Percentiles rank a stretch among this genome's conserved stretches.
Conservation (phyloP, 805 yeast genomes). For the Starmerella floricola region DNA sequence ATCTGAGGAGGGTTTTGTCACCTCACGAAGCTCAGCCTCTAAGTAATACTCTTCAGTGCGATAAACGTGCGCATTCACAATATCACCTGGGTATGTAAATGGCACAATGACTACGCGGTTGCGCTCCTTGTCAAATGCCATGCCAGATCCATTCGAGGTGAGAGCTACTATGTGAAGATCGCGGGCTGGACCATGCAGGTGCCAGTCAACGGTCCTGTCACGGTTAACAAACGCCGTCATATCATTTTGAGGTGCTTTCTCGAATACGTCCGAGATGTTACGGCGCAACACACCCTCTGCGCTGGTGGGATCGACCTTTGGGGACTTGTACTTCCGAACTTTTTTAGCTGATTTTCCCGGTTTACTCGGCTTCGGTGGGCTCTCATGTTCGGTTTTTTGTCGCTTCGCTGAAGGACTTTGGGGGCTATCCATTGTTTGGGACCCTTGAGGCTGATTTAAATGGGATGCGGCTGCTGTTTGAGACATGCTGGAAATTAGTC, state of each 20-base stretch:
- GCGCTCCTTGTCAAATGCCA: conserved; percentile 43
- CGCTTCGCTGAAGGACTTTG: neutral
- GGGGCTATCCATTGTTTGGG: no score
- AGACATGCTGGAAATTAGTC: neutral
- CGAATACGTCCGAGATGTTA: conserved; percentile 47
- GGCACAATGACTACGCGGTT: conserved; percentile 75
- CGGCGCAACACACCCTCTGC: conserved; percentile 66
- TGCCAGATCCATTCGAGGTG: conserved; percentile 78
- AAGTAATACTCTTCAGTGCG: conserved; percentile 65
- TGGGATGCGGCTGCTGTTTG: neutral
- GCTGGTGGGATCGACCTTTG: conserved; percentile 60
- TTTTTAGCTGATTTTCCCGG: conserved; percentile 1
- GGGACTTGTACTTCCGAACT: conserved; percentile 41
- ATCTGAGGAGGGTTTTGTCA: conserved; percentile 35
- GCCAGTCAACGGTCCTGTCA: conserved; percentile 30
- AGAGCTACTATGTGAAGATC: conserved; percentile 45
- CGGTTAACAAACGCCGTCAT: conserved; percentile 48
- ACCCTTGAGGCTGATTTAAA: no score
- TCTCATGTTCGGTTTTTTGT: conserved; percentile 4
- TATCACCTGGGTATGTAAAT: conserved; percentile 78
- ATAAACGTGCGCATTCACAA: conserved; percentile 55
- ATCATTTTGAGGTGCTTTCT: conserved; percentile 42
- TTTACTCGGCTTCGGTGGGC: conserved; percentile 1
- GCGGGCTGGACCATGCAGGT: conserved; percentile 47
- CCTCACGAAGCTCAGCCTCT: conserved; percentile 58